These are phyloP conservation scores for Amaranthus palmeri DNA, from an alignment of 148 eudicot species.

Conservation along the genomic window DNA sequence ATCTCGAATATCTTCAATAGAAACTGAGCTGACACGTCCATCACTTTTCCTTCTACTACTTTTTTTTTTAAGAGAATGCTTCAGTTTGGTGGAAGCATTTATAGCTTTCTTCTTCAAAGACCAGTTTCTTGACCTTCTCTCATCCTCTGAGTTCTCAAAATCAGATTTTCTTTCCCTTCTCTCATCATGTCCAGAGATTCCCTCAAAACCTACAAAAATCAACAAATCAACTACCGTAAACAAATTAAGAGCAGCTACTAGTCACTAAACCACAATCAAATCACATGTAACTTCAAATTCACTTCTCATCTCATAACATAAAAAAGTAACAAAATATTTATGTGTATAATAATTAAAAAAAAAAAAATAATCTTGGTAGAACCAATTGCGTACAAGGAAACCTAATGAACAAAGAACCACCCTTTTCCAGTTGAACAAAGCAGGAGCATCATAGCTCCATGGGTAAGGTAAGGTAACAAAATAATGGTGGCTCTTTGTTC, in stretches of 20 bases:
- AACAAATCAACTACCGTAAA: neutral
- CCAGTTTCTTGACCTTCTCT: constrained; percentile 82
- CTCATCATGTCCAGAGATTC: constrained; percentile 70
- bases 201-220: constrained; percentile 63
- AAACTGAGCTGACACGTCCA: constrained; percentile 85
- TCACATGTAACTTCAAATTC: neutral
- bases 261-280: no score
- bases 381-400: neutral
- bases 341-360: neutral
- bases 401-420: no score
- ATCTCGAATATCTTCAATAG: constrained; percentile 93
- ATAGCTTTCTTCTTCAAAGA: constrained; percentile 83
- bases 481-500: neutral
- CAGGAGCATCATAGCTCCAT: neutral
- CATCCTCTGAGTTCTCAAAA: constrained; percentile 91
- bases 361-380: neutral
- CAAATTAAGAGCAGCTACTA: no score
- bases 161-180: constrained; percentile 91
- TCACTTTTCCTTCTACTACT: constrained; percentile 84
- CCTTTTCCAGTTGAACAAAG: no score
- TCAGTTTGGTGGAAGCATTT: constrained; percentile 83
- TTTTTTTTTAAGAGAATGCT: constrained; percentile 87
- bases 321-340: neutral
- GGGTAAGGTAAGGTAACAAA: neutral
- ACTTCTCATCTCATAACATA: neutral